Evolutionary conservation across 495 filamentous ascomycete genomes (phyloP).

Genomic region (Neurospora sp.): DNA sequence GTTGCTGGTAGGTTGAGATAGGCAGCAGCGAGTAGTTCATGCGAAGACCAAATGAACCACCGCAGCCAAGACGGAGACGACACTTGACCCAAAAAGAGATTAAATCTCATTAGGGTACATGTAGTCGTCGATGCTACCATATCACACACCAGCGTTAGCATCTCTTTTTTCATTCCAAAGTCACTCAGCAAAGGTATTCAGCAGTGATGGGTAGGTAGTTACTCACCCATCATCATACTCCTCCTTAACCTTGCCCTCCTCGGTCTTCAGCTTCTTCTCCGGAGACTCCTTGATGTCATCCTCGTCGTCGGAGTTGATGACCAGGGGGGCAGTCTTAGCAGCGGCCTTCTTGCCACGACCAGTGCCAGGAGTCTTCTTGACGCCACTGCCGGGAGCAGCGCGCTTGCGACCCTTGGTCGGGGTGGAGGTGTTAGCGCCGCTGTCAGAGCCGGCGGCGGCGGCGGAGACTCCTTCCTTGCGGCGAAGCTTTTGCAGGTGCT

Average conservation of each 20-base stretch:
- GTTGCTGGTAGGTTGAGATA: not conserved
- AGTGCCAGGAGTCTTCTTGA: slow-evolving; percentile 1
- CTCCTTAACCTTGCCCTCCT: slow-evolving; percentile 2
- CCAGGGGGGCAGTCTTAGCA: not conserved
- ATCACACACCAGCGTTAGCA: too few relatives aligned
- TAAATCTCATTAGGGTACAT: not conserved
- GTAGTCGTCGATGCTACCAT: not conserved
- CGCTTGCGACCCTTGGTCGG: slow-evolving; percentile 13
- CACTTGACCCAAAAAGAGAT: not conserved
- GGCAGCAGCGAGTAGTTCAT: not conserved
- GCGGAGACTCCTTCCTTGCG: slow-evolving; percentile 18
- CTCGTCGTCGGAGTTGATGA: not conserved
- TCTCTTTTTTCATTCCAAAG: too few relatives aligned
- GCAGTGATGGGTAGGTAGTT: too few relatives aligned
- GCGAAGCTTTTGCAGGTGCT: slow-evolving; percentile 31
- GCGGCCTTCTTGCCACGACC: slow-evolving; percentile 2
- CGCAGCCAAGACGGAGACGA: not conserved
- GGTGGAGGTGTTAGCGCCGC: not conserved
- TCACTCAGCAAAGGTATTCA: too few relatives aligned
- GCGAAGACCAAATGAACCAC: not conserved
- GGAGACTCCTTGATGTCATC: slow-evolving; percentile 1
- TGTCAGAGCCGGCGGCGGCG: not conserved
- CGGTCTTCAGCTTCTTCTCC: slow-evolving; percentile 5
- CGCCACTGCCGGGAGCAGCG: not conserved
- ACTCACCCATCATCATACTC: slow-evolving; percentile 4